These are phyloP conservation scores for Kalaharituber pfeilii DNA, from an alignment of 2,329 filamentous ascomycete genomes.

Conservation along the genomic window DNA sequence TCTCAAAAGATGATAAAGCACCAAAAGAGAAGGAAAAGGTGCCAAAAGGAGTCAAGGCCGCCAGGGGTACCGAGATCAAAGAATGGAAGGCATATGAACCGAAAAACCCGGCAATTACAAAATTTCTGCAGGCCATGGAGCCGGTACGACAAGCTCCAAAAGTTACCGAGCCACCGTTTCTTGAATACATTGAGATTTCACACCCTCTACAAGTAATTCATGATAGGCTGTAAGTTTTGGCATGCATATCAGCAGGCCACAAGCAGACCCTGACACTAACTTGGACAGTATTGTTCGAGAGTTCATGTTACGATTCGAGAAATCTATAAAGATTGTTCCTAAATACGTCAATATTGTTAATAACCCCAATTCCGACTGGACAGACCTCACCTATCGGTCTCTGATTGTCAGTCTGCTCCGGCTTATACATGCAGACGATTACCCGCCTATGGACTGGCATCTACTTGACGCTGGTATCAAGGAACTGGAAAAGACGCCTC, in stretches of 20 bases:
- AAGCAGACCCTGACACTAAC: too few species aligned
- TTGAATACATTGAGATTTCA: slow-evolving; percentile 17
- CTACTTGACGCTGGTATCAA: slow-evolving; percentile 9
- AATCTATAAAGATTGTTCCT: slow-evolving; percentile 8
- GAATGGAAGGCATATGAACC: slow-evolving; percentile 1
- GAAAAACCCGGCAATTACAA: not conserved
- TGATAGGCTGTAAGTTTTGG: slow-evolving; percentile 15
- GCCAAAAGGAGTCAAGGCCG: not conserved
- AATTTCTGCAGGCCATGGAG: slow-evolving; percentile 1
- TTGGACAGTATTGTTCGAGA: slow-evolving; percentile 12
- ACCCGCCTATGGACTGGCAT: slow-evolving; percentile 8
- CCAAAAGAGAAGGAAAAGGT: not conserved
- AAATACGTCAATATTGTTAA: slow-evolving; percentile 17
- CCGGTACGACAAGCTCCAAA: slow-evolving; percentile 11
- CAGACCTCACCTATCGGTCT: slow-evolving; percentile 16
- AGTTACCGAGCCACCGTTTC: slow-evolving; percentile 10
- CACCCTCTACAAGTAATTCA: slow-evolving; percentile 10
- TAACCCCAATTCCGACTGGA: slow-evolving; percentile 17
- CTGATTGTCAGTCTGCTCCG: slow-evolving; percentile 11
- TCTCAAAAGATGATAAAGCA: slow-evolving; percentile 2
- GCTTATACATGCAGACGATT: slow-evolving; percentile 13
- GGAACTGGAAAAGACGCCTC: slow-evolving; percentile 7
- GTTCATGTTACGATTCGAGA: slow-evolving; percentile 17
- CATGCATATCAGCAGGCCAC: not conserved
- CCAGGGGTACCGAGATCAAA: not conserved